Evolutionary conservation across 192 early-diverging fungal species (phyloP).

Genomic region (Paraglomus occultum): DNA sequence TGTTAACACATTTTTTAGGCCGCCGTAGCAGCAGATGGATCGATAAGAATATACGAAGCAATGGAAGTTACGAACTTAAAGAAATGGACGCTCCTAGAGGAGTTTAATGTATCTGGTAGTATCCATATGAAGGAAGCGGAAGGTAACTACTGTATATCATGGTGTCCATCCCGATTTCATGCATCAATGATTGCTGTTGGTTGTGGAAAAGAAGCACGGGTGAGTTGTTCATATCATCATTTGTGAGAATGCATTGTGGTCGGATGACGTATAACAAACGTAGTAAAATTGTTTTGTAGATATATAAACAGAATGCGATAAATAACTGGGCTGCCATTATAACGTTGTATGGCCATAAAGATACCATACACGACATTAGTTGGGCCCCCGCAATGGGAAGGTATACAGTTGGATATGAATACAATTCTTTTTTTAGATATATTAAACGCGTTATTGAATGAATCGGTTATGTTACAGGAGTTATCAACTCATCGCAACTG

Average conservation of each 20-base stretch:
- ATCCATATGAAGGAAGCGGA: slow-evolving; percentile 62
- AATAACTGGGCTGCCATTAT: slow-evolving; percentile 65
- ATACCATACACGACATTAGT: slow-evolving; percentile 65
- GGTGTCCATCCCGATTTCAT: slow-evolving; percentile 81
- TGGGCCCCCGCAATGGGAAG: slow-evolving; percentile 72
- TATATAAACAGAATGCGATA: slow-evolving; percentile 54
- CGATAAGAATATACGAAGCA: slow-evolving; percentile 85
- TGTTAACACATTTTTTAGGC: slow-evolving; percentile 52
- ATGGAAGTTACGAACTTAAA: slow-evolving; percentile 71
- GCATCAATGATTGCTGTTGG: slow-evolving; percentile 83
- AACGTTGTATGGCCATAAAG: slow-evolving; percentile 56
- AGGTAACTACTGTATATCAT: slow-evolving; percentile 78
- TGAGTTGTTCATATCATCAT: slow-evolving; percentile 29
- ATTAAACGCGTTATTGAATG: neutral
- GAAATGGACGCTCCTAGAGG: slow-evolving; percentile 74
- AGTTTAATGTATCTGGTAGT: slow-evolving; percentile 47
- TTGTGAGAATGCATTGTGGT: neutral
- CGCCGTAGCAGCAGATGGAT: slow-evolving; percentile 75
- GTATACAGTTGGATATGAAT: slow-evolving; percentile 25
- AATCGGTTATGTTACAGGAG: slow-evolving; percentile 38
- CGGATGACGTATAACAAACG: neutral
- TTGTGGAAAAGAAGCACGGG: slow-evolving; percentile 78
- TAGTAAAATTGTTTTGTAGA: slow-evolving; percentile 34
- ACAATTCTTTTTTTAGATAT: slow-evolving; percentile 3
- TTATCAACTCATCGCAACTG: slow-evolving; percentile 83